These are phyloP conservation scores for Torulaspora microellipsoides DNA, from an alignment of 805 yeast genomes.

Conservation along the genomic window DNA sequence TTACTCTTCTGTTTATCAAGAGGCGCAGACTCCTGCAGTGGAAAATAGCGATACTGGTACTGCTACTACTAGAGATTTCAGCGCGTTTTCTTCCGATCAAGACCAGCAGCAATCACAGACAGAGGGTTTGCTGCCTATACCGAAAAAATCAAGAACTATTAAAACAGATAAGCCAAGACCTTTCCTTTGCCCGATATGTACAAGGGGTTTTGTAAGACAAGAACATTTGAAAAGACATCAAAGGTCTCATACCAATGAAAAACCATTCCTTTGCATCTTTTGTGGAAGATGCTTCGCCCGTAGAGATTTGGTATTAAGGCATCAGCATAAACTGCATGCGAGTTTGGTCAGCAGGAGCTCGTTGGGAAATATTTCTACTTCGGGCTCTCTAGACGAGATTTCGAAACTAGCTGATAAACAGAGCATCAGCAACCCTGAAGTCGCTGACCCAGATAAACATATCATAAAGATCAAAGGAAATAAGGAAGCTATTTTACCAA, in stretches of 20 bases:
- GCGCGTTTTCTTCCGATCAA: too few species aligned
- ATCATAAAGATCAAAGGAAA: constrained; percentile 39
- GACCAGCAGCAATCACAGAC: not conserved
- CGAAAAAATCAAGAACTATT: constrained; percentile 75
- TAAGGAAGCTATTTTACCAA: constrained; percentile 38
- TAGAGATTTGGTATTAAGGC: constrained; percentile 80
- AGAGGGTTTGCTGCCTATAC: constrained; percentile 56
- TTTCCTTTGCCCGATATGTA: constrained; percentile 82
- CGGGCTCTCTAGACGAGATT: constrained; percentile 7
- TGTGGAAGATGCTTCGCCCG: constrained; percentile 96
- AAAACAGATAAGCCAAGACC: constrained; percentile 95
- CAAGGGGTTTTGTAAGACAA: constrained; percentile 90
- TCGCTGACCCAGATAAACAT: constrained; percentile 28
- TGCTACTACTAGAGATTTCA: too few species aligned
- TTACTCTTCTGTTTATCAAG: not conserved
- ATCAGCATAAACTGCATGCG: constrained; percentile 88
- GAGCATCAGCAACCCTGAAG: constrained; percentile 20
- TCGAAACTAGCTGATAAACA: constrained; percentile 7
- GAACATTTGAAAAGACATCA: constrained; percentile 95
- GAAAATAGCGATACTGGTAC: not conserved
- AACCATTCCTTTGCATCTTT: constrained; percentile 93
- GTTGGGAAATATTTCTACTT: constrained; percentile 4
- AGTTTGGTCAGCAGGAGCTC: constrained; percentile 38
- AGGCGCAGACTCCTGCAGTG: not conserved
- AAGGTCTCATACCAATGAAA: constrained; percentile 90